phyloP scores from a whole-genome alignment of 352 stramenopile species.

The Peronospora tabacina region DNA sequence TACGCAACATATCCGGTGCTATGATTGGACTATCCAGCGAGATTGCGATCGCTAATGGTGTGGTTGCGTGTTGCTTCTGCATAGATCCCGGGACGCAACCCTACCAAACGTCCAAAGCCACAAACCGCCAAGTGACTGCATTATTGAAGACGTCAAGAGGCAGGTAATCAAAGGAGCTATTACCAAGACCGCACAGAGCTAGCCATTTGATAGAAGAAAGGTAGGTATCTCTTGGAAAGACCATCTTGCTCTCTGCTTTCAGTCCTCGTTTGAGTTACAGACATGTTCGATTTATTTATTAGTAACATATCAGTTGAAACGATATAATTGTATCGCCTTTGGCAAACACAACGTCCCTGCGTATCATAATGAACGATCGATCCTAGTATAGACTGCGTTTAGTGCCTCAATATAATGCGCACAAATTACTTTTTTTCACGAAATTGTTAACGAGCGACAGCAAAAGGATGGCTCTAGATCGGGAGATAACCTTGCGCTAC shows the following conservation, averaged over 20 bases:
- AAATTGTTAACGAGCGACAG: no score
- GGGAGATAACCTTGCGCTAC: neutral
- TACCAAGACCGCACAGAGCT: no score
- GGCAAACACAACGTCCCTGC: no score
- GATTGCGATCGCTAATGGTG: neutral
- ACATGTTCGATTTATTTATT: neutral
- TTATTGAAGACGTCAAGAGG: neutral
- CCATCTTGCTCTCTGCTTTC: no score
- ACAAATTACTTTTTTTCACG: neutral
- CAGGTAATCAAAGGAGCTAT: neutral
- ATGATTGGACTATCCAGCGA: neutral
- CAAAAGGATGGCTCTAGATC: neutral
- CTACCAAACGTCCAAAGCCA: constrained; percentile 48
- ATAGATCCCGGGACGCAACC: constrained; percentile 52
- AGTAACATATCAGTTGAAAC: no score
- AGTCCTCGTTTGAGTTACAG: no score
- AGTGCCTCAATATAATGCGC: neutral
- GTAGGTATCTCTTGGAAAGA: no score
- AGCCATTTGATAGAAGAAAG: no score
- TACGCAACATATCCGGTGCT: neutral
- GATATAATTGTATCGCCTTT: no score
- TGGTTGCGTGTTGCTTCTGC: neutral
- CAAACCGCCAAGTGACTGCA: constrained; percentile 18
- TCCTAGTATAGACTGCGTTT: neutral
- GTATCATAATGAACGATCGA: no score